Base-by-base conservation (phyloP, 345 rosid genomes). In the Citrus maxima region DNA sequence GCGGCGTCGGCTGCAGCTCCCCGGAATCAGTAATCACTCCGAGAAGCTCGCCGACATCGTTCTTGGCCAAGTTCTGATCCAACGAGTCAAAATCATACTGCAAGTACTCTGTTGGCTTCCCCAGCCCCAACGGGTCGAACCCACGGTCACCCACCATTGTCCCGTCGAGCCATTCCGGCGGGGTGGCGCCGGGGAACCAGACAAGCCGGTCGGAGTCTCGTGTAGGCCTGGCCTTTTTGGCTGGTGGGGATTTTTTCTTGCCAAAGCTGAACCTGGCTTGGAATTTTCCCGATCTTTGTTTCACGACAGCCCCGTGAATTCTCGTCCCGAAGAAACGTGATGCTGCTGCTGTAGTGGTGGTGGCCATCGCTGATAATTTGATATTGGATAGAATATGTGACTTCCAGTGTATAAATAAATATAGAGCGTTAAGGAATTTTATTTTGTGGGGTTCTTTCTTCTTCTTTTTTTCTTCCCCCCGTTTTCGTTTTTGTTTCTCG, bases 31-130 rank as follows among this genome's bases (percentile, higher is more conserved):
- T 78, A 9, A 88, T 81, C 34, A 85, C 70, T 60, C 97, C 96
- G 30, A 93, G 87, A 19, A 92, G 24, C 0, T 90, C 95, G 40
- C 99, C 99, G 0, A 88, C 89, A 74, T 75, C 81, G 71, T 95
- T 95, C 93, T 92, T 95, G 1, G 98, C 93, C 82, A 95, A 80
- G 85, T 93, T 95, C 86, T 95, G 97, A 84, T 92, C 98, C 87
- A 93, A 80, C 2, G 90, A 92, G 78, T 95, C 97, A 54, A 84
- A 79, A 60, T 91, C 98, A 74, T 61, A 95, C 83, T 95, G 98
- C 85, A 95, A 85, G 84, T 95, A 93, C 85, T 95, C 96, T 0
- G 88, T 94, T n/a, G 97, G 99, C 82, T 92, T 95, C 25, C 85
- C 94, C 8, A 93, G 60, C 69, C 96, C 97, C 28, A 93, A 86